Percentiles rank a stretch among this genome's conserved stretches.
Evolutionary conservation across 2,329 filamentous ascomycete genomes (phyloP).

Genomic region (Akanthomyces dipterigenus): DNA sequence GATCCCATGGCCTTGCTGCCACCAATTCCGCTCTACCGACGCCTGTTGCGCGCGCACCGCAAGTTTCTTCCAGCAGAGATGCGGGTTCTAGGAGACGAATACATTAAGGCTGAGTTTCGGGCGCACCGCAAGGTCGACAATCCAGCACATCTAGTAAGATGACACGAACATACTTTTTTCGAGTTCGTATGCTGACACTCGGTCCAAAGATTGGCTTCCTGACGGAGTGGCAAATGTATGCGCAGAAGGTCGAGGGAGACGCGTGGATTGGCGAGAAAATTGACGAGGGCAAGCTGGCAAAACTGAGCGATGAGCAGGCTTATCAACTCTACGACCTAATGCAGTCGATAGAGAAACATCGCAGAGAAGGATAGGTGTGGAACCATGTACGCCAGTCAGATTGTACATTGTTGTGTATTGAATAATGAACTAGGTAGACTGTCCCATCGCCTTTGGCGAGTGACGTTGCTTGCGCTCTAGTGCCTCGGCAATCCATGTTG

Average conservation of each 20-base stretch:
- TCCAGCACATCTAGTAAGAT: constrained; percentile 75
- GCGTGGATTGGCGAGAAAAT: constrained; percentile 78
- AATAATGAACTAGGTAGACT: neutral
- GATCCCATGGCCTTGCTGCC: constrained; percentile 65
- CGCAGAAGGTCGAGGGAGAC: constrained; percentile 84
- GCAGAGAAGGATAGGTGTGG: constrained; percentile 20
- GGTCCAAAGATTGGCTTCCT: constrained; percentile 76
- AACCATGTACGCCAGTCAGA: neutral
- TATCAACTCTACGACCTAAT: constrained; percentile 92
- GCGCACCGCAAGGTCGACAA: constrained; percentile 81
- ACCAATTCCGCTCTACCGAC: constrained; percentile 82
- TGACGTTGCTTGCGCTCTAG: constrained; percentile 26
- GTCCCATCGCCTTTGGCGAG: neutral
- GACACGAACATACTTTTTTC: neutral
- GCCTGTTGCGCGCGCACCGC: constrained; percentile 79
- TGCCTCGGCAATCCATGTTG: constrained; percentile 51
- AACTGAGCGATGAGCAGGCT: constrained; percentile 94
- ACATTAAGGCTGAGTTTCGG: constrained; percentile 87
- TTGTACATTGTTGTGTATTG: neutral
- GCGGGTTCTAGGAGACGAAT: constrained; percentile 83
- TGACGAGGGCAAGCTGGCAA: constrained; percentile 76
- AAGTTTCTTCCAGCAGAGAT: constrained; percentile 66
- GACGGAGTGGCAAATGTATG: constrained; percentile 93
- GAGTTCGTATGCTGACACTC: neutral
- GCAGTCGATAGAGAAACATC: constrained; percentile 59